Conservation (phyloP, 2,329 filamentous ascomycete genomes). For the Phaeosphaeria sp. region DNA sequence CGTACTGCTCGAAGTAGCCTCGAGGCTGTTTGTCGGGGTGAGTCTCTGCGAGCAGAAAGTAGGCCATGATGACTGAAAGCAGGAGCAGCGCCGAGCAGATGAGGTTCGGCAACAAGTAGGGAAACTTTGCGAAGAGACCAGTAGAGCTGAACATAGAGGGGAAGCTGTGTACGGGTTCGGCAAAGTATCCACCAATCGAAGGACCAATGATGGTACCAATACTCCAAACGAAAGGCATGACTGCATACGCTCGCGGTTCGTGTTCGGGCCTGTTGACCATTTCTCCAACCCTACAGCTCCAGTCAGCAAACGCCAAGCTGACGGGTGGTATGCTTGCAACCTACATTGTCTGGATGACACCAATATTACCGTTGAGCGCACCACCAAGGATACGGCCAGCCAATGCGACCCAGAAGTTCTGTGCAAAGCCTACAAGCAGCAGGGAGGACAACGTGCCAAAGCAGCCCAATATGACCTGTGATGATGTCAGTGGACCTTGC, state of each 20-base stretch:
- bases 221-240: slow-evolving; percentile 95
- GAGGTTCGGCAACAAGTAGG: slow-evolving; percentile 88
- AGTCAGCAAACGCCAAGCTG: slow-evolving; percentile 58
- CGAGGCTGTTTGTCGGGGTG: slow-evolving; percentile 79
- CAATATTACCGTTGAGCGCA: slow-evolving; percentile 88
- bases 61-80: slow-evolving; percentile 80
- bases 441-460: slow-evolving; percentile 83
- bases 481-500: not conserved
- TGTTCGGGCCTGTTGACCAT: slow-evolving; percentile 83
- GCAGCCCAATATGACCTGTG: slow-evolving; percentile 57
- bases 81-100: slow-evolving; percentile 79
- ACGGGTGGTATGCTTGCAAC: no score
- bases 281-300: slow-evolving; percentile 95
- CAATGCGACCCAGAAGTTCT: slow-evolving; percentile 84
- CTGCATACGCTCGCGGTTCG: slow-evolving; percentile 83
- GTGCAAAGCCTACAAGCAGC: slow-evolving; percentile 80
- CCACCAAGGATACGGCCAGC: slow-evolving; percentile 78
- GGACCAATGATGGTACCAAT: slow-evolving; percentile 88
- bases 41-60: slow-evolving; percentile 83
- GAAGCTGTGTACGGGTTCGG: slow-evolving; percentile 76
- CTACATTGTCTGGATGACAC: slow-evolving; percentile 73
- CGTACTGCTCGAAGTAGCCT: slow-evolving; percentile 48
- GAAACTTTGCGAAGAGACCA: slow-evolving; percentile 77
- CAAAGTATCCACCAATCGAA: slow-evolving; percentile 85
- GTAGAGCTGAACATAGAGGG: slow-evolving; percentile 71